phyloP scores from a whole-genome alignment of 192 early-diverging fungal species.

The Polychytrium aggregatum region DNA sequence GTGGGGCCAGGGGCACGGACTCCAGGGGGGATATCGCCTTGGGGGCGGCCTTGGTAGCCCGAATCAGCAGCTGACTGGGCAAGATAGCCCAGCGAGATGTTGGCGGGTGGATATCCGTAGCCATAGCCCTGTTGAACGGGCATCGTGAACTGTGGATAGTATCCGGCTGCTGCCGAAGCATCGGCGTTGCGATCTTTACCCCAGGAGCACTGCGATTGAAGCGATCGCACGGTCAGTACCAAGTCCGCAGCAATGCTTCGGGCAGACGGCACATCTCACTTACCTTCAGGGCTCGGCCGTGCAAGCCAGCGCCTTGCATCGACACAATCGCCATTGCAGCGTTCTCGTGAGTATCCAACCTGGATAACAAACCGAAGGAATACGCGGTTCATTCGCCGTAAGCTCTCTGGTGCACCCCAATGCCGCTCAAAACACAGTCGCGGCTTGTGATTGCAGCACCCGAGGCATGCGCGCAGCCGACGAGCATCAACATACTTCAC shows the following conservation, averaged over 20 bases:
- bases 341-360: constrained; percentile 78
- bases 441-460: background rate
- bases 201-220: constrained; percentile 63
- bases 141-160: no score
- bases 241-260: background rate
- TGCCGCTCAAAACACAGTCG: background rate
- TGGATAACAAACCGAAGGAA: no score
- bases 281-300: constrained; percentile 44
- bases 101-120: no score
- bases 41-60: no score
- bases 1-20: no score
- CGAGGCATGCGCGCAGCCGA: background rate
- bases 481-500: constrained; percentile 46
- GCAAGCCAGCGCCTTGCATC: constrained; percentile 58
- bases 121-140: no score
- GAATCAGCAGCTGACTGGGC: no score
- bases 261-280: background rate
- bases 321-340: constrained; percentile 80
- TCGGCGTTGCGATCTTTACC: constrained; percentile 64
- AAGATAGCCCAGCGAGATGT: no score
- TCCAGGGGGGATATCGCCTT: no score
- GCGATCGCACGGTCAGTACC: background rate
- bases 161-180: no score
- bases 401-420: no score
- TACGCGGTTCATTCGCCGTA: no score